Conservation (phyloP, 2,329 filamentous ascomycete genomes). For the Cladosporium cucumerinum region DNA sequence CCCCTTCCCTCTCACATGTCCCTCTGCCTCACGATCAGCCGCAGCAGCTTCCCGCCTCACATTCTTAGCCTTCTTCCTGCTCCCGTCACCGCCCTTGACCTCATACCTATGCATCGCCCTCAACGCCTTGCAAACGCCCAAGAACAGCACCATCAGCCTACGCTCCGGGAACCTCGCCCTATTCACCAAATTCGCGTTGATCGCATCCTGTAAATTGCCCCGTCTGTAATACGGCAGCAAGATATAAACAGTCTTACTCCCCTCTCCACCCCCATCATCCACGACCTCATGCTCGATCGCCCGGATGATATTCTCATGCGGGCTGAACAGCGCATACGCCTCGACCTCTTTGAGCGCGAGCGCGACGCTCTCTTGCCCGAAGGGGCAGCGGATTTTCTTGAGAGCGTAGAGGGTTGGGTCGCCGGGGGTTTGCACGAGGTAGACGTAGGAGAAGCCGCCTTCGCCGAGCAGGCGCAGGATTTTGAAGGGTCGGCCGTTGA, state of each 20-base stretch:
- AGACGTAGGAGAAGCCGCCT: conserved; percentile 98
- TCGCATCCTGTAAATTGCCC: conserved; percentile 95
- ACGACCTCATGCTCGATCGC: conserved; percentile 79
- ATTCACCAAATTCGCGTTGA: conserved; percentile 98
- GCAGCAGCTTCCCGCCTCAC: conserved; percentile 54
- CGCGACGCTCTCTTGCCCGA: conserved; percentile 91
- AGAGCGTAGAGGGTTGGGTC: conserved; percentile 84
- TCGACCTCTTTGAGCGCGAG: conserved; percentile 96
- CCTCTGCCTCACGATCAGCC: conserved; percentile 48
- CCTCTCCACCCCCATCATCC: conserved; percentile 60
- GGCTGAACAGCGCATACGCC: conserved; percentile 85
- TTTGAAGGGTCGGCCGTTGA: conserved; percentile 94
- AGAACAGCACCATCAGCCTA: conserved; percentile 81
- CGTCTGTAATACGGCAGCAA: conserved; percentile 91
- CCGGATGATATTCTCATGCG: conserved; percentile 81
- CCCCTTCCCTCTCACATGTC: conserved; percentile 47
- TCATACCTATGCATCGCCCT: conserved; percentile 89
- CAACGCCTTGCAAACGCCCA: conserved; percentile 85
- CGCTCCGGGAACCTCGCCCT: conserved; percentile 86
- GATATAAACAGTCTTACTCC: conserved; percentile 92
- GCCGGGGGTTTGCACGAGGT: conserved; percentile 89
- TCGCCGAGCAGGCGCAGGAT: conserved; percentile 90
- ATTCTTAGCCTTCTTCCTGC: conserved; percentile 41
- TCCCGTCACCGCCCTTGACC: conserved; percentile 47
- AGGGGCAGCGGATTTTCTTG: conserved; percentile 98